These are phyloP conservation scores for Kwoniella mangroviensis DNA, from an alignment of 768 basidiomycete species.

Conservation along the genomic window DNA sequence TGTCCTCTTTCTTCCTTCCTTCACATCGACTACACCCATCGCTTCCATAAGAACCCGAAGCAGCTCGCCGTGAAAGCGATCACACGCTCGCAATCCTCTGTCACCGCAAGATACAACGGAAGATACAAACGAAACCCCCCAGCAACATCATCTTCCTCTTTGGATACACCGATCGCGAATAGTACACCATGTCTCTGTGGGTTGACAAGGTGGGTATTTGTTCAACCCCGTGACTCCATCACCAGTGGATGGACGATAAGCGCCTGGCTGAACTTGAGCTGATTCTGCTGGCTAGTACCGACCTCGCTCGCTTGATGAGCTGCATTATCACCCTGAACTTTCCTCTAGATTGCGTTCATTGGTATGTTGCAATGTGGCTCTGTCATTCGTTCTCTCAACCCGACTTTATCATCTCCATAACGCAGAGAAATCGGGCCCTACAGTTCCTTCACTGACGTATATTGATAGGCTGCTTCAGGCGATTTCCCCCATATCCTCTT, in stretches of 20 bases:
- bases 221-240: neutral
- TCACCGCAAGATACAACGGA: too few relatives aligned
- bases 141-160: neutral
- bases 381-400: conserved; percentile 3
- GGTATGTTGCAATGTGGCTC: conserved; percentile 58
- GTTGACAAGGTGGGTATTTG: conserved; percentile 62
- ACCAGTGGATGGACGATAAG: too few relatives aligned
- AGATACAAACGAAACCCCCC: neutral
- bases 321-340: conserved; percentile 84
- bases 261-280: neutral
- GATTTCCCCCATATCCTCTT: conserved; percentile 98
- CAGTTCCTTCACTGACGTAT: neutral
- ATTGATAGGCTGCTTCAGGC: conserved; percentile 73
- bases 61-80: too few relatives aligned
- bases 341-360: conserved; percentile 79
- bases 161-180: neutral
- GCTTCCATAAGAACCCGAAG: too few relatives aligned
- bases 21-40: neutral
- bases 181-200: conserved; percentile 61
- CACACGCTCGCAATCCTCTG: too few relatives aligned
- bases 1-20: conserved; percentile 5
- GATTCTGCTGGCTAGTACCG: conserved; percentile 67
- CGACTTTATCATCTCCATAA: neutral
- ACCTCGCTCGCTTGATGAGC: conserved; percentile 77
- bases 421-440: too few relatives aligned